A percentile compares a stretch with the other conserved stretches of the same genome.
These are phyloP conservation scores for Musa acuminata DNA, from an alignment of 176 grass and related monocot genomes.

Conservation along the genomic window DNA sequence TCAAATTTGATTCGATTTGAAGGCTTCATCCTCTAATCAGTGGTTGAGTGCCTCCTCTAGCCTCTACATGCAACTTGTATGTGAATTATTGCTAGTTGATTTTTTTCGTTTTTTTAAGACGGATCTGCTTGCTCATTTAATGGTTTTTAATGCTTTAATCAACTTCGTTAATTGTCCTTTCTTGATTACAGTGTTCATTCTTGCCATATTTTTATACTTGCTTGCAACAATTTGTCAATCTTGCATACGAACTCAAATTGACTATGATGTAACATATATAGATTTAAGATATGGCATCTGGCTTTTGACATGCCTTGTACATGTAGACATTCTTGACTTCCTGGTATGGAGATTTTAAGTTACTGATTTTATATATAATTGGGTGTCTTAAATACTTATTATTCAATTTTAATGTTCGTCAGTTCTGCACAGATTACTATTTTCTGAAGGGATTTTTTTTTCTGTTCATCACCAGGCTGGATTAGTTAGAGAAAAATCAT, in stretches of 20 bases:
- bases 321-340: background rate
- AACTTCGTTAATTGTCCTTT: too few relatives aligned
- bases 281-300: too few relatives aligned
- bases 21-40: too few relatives aligned
- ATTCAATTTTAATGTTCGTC: too few relatives aligned
- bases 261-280: too few relatives aligned
- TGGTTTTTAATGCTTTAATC: background rate
- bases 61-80: too few relatives aligned
- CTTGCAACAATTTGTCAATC: background rate
- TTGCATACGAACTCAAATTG: background rate
- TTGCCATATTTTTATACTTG: background rate
- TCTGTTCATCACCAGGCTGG: slow-evolving; percentile 51
- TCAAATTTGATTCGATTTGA: background rate
- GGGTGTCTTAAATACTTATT: too few relatives aligned
- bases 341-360: background rate
- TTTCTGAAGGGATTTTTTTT: background rate
- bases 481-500: slow-evolving; percentile 76
- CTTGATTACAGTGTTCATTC: too few relatives aligned
- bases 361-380: too few relatives aligned
- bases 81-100: background rate
- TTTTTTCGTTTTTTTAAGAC: background rate
- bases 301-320: too few relatives aligned
- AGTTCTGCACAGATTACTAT: background rate
- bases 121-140: background rate
- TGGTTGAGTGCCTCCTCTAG: too few relatives aligned